These are phyloP conservation scores for Kazachstania psychrophila DNA, from an alignment of 805 yeast species.

Conservation along the genomic window DNA sequence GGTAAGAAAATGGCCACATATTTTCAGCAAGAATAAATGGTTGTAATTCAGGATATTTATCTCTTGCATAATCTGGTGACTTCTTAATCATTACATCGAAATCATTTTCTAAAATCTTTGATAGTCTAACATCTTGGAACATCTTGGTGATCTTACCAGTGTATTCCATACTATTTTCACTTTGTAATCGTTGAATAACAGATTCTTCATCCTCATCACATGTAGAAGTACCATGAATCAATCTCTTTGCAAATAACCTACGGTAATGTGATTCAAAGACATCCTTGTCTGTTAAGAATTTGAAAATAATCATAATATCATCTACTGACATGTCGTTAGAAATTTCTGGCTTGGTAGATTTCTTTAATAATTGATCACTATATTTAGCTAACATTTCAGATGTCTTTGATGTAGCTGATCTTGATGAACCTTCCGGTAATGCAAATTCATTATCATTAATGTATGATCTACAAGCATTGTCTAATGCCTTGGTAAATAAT, in stretches of 20 bases:
- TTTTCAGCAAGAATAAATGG: conserved; percentile 78
- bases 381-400: conserved; percentile 89
- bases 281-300: conserved; percentile 86
- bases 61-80: conserved; percentile 25
- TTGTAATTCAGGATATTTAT: conserved; percentile 42
- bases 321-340: conserved; percentile 68
- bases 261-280: conserved; percentile 91
- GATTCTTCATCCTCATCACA: conserved; percentile 74
- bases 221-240: conserved; percentile 77
- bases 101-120: conserved; percentile 56
- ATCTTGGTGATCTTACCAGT: conserved; percentile 89
- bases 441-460: conserved; percentile 81
- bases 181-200: conserved; percentile 76
- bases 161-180: conserved; percentile 84
- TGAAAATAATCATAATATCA: conserved; percentile 79
- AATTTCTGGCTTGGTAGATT: conserved; percentile 61
- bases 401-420: conserved; percentile 57
- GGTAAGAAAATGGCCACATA: conserved; percentile 67
- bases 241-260: conserved; percentile 77
- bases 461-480: conserved; percentile 75
- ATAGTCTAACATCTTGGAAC: conserved; percentile 88
- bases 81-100: conserved; percentile 28
- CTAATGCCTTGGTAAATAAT: conserved; percentile 76
- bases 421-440: conserved; percentile 42
- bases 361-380: conserved; percentile 73